Evolutionary conservation across 2,329 filamentous ascomycete genomes (phyloP), one percentile per base, ranked within the genome.

Genomic region (Neoscytalidium dimidiatum): DNA sequence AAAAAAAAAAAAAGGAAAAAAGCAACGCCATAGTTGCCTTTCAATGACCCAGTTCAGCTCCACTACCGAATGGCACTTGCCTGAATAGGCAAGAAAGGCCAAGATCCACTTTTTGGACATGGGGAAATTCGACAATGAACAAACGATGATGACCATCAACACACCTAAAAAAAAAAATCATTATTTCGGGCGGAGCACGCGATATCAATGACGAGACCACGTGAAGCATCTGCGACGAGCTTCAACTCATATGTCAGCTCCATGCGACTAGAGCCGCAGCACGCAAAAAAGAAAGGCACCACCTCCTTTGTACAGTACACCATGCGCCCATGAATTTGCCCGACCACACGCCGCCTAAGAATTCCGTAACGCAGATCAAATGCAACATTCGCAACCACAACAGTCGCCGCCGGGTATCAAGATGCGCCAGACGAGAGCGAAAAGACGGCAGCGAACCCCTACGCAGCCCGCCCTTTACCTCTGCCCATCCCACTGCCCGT

Each of bases 401-500:
- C n/a, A 46, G 41, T 41, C 4, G 33, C 56, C 26, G 56, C 56
- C 41, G 56, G 56, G 56, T 60, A 60, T 60, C 56, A 46, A 31
- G 31, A 46, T 33, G 28, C 19, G 56, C 56, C 35, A 46, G 38
- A 46, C 4, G 38, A 33, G 38, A 28, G 28, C 29, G 38, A 53
- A 53, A 56, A 64, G 38, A 31, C 41, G 17, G 48, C 41, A 38
- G 11, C n/a, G 17, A n/a, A 2, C 19, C 14, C 33, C n/a, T 33
- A 64, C 21, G 62, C 62, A 19, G 43, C 64, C 52, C 74, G 67
- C 5, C 75, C 75, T 21, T 74, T 71, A 28, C 74, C 70, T 21
- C 75, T 68, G 19, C 77, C 77, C 64, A 69, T 72, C 19, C 75
- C 77, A 62, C 77, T 80, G 1, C 73, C 77, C 17, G 72, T 77